A percentile compares a stretch with the other conserved stretches of the same genome.
Conservation (phyloP, 129 eudicot species). For the Cynara cardunculus region DNA sequence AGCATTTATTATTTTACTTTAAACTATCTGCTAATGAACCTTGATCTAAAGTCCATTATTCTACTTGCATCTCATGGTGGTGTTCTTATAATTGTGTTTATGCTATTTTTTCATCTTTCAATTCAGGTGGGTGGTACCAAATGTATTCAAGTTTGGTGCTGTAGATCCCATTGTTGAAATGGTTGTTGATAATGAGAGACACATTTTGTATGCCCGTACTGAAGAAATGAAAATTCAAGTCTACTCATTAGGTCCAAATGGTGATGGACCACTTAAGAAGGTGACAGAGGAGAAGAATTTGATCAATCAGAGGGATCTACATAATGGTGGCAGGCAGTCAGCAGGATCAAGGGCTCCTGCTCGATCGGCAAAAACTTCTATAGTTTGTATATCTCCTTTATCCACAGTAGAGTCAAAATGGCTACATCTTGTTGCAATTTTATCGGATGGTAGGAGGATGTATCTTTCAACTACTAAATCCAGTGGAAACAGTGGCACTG, state of each 20-base stretch:
- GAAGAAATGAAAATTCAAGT: constrained; percentile 97
- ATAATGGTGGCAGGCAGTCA: constrained; percentile 56
- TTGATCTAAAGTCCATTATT: not conserved
- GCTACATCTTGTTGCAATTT: constrained; percentile 91
- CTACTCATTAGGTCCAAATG: constrained; percentile 67
- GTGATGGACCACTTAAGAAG: constrained; percentile 90
- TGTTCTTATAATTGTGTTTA: constrained; percentile 8
- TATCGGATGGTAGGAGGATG: constrained; percentile 98
- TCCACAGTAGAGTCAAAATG: constrained; percentile 86
- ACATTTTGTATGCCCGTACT: constrained; percentile 83
- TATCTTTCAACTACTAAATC: constrained; percentile 78
- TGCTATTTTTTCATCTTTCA: constrained; percentile 5
- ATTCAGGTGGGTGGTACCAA: constrained; percentile 94
- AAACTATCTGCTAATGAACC: not conserved
- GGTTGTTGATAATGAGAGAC: constrained; percentile 90
- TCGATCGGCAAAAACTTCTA: constrained; percentile 65
- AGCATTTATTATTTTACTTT: not conserved
- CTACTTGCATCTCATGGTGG: constrained; percentile 8
- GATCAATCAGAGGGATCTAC: constrained; percentile 73
- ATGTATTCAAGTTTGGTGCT: constrained; percentile 89
- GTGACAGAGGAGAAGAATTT: constrained; percentile 88
- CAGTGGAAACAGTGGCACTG: constrained; percentile 58
- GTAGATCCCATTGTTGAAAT: constrained; percentile 92
- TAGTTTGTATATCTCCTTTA: constrained; percentile 90
- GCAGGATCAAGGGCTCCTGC: constrained; percentile 57